phyloP scores from a whole-genome alignment of 1,139 yeast genomes.

The Hanseniaspora uvarum region DNA sequence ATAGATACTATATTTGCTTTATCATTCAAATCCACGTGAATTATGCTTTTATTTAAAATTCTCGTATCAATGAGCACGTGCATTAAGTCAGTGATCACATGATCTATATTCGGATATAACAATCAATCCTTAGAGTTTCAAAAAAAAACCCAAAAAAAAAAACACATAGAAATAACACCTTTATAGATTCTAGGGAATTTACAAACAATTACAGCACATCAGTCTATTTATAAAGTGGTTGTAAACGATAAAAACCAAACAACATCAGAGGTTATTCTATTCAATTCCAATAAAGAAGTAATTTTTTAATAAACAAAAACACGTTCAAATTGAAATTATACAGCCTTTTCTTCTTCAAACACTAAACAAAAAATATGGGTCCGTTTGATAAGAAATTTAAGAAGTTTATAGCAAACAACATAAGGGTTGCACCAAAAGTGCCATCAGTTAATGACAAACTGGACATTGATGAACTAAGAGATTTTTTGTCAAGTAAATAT shows the following conservation, averaged over 20 bases:
- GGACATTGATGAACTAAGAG: constrained; percentile 79
- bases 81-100: neutral
- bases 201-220: neutral
- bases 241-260: neutral
- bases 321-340: neutral
- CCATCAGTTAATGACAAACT: constrained; percentile 35
- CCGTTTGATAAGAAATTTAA: constrained; percentile 31
- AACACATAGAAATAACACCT: neutral
- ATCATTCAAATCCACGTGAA: too few relatives aligned
- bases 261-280: neutral
- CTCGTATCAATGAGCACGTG: too few relatives aligned
- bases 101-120: neutral
- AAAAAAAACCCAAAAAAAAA: neutral
- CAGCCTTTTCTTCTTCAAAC: neutral
- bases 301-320: neutral
- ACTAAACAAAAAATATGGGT: constrained; percentile 23
- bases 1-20: too few relatives aligned
- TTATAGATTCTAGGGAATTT: neutral
- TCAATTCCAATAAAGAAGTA: neutral
- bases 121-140: neutral
- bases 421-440: constrained; percentile 32
- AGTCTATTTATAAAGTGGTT: neutral
- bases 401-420: constrained; percentile 30
- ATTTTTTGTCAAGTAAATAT: constrained; percentile 88
- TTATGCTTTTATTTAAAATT: too few relatives aligned